These are phyloP conservation scores for Fusarium euwallaceae DNA, from an alignment of 2,329 filamentous ascomycete genomes.

Conservation along the genomic window DNA sequence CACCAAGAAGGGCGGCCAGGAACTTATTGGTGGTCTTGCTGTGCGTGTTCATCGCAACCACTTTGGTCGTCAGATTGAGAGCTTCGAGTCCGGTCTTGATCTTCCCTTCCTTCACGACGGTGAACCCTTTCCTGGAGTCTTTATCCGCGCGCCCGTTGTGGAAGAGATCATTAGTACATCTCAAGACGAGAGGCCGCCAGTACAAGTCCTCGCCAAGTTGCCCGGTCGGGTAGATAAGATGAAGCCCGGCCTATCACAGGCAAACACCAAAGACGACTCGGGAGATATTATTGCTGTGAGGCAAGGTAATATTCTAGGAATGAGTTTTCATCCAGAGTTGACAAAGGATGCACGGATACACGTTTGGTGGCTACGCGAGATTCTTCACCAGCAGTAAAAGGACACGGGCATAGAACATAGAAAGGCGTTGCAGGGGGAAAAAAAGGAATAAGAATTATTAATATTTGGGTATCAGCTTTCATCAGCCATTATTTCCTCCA, in stretches of 20 bases:
- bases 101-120: constrained; percentile 74
- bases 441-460: constrained; percentile 14
- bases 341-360: constrained; percentile 91
- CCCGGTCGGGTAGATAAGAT: constrained; percentile 56
- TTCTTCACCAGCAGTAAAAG: constrained; percentile 43
- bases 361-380: constrained; percentile 89
- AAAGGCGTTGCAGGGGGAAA: constrained; percentile 21
- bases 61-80: constrained; percentile 93
- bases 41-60: constrained; percentile 94
- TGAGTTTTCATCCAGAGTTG: constrained; percentile 95
- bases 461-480: constrained; percentile 26
- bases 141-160: constrained; percentile 94
- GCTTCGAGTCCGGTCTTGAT: constrained; percentile 82
- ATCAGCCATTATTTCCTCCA: not conserved
- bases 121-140: constrained; percentile 79
- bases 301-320: constrained; percentile 93
- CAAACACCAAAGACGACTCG: constrained; percentile 57
- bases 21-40: constrained; percentile 90
- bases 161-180: constrained; percentile 74
- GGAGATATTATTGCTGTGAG: constrained; percentile 89
- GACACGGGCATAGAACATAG: constrained; percentile 10
- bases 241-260: constrained; percentile 54
- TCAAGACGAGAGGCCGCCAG: constrained; percentile 52
- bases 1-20: constrained; percentile 91
- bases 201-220: constrained; percentile 67